phyloP scores from a whole-genome alignment of 164 flowering plant species.

The Taxillus chinensis region DNA sequence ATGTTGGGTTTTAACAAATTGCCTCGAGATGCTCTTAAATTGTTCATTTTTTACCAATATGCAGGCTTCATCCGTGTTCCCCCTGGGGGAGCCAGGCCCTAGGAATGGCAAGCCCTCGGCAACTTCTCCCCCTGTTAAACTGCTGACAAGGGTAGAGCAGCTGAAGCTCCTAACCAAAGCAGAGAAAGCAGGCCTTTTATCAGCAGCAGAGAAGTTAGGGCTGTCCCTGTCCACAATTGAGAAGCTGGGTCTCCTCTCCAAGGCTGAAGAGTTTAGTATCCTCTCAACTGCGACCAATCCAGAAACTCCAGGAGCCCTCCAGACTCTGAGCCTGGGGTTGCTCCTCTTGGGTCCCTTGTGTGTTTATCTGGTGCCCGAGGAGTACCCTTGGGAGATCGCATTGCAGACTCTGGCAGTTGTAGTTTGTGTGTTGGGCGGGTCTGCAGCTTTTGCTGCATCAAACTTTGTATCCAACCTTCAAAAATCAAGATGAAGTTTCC shows the following conservation, averaged over 20 bases:
- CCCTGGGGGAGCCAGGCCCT: slow-evolving; percentile 35
- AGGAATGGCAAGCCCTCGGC: slow-evolving; percentile 8
- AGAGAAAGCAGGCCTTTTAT: slow-evolving; percentile 82
- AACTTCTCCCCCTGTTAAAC: slow-evolving; percentile 40
- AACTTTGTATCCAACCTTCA: slow-evolving; percentile 79
- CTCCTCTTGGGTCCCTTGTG: slow-evolving; percentile 59
- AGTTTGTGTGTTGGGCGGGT: slow-evolving; percentile 55
- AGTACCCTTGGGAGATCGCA: slow-evolving; percentile 57
- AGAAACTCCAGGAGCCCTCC: slow-evolving; percentile 49
- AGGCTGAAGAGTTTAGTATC: slow-evolving; percentile 79
- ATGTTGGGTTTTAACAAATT: background rate
- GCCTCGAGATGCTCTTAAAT: background rate
- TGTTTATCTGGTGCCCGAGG: slow-evolving; percentile 79
- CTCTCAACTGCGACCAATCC: slow-evolving; percentile 88
- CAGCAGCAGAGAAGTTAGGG: slow-evolving; percentile 84
- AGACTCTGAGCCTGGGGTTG: slow-evolving; percentile 48
- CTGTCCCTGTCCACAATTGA: slow-evolving; percentile 77
- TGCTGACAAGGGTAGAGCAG: slow-evolving; percentile 83
- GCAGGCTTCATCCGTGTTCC: slow-evolving; percentile 33
- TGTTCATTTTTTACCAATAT: background rate
- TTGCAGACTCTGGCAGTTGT: slow-evolving; percentile 56
- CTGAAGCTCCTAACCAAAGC: slow-evolving; percentile 81
- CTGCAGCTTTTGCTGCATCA: slow-evolving; percentile 90
- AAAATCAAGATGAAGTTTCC: slow-evolving; percentile 34
- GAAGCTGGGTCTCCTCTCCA: slow-evolving; percentile 72